Evolutionary conservation across 2,329 filamentous ascomycete genomes (phyloP), one percentile per base, ranked within the genome.

Genomic region (Colletotrichum destructivum): DNA sequence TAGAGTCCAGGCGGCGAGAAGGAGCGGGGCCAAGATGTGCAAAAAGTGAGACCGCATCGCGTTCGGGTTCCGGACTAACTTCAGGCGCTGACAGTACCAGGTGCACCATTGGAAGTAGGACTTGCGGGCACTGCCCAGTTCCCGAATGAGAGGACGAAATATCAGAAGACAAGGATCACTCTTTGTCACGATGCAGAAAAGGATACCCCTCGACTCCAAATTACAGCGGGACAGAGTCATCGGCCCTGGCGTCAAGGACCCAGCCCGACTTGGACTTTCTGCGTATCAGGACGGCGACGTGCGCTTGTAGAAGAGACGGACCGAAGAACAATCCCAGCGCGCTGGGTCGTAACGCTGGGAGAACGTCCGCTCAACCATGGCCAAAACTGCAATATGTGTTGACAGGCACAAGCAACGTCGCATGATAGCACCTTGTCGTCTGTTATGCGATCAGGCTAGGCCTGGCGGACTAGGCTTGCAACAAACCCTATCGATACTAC

Each of bases 121-220:
- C 64, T 16, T 71, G 69, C 52, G 69, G 69, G 47, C 69, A 71
- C 26, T 57, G 38, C n/a, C 59, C 52, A n/a, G 59, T 68, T 18
- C 59, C 66, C 26, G 69, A 69, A 68, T 71, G 69, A 71, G 4
- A 40, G 6, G 9, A 35, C n/a, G 35, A 51, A 31, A 31, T 47
- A 12, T 12, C 44, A 31, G 35, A 13, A 51, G 15, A 51, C 31
- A 42, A 26, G 4, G 35, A 38, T 13, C 16, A 23, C 26, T 26
- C 8, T 15, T 21, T 13, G 26, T 26, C 26, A 26, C 26, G 26
- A 21, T 49, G 26, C 18, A 49, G 18, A 49, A 35, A 21, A 26
- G 23, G 31, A n/a, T 31, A 13, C 15, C 26, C 26, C 4, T 21
- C 4, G 4, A 18, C 16, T 18, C 16, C 4, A 18, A 38, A 26